A percentile compares a stretch with the other conserved stretches of the same genome.
These are phyloP conservation scores for Crepidotus variabilis DNA, from an alignment of 768 basidiomycete species.

Conservation along the genomic window DNA sequence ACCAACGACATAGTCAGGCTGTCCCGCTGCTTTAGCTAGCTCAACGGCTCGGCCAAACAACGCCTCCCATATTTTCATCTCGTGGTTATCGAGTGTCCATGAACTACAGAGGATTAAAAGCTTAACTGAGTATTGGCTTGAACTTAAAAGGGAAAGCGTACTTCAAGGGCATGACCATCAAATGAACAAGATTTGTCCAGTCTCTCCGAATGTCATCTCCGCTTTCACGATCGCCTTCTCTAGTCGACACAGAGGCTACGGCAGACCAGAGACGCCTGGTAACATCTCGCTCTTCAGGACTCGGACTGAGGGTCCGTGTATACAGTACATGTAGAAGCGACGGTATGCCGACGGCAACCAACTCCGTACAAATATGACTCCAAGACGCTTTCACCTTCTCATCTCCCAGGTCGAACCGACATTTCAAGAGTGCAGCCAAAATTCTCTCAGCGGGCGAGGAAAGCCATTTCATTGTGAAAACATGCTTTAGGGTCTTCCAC, in stretches of 20 bases:
- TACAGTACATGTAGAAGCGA: constrained; percentile 33
- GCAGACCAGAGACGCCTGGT: constrained; percentile 47
- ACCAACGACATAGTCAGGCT: constrained; percentile 15
- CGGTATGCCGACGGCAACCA: constrained; percentile 40
- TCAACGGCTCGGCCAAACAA: neutral
- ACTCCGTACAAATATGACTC: constrained; percentile 44
- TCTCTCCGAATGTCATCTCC: constrained; percentile 13
- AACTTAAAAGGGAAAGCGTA: constrained; percentile 20
- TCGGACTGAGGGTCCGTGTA: constrained; percentile 19
- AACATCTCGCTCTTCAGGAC: constrained; percentile 25
- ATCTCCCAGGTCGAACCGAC: constrained; percentile 36
- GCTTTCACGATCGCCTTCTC: constrained; percentile 14
- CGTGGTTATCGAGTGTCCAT: constrained; percentile 41
- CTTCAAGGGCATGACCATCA: constrained; percentile 49
- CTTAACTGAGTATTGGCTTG: neutral
- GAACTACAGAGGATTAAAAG: constrained; percentile 25
- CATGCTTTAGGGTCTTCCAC: constrained; percentile 49
- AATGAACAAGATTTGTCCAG: constrained; percentile 39
- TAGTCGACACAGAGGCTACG: constrained; percentile 25
- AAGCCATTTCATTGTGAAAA: constrained; percentile 38
- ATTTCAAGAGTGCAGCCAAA: constrained; percentile 40
- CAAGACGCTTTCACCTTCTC: constrained; percentile 37
- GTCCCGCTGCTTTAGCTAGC: neutral
- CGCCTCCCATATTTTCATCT: constrained; percentile 23
- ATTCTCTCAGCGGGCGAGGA: constrained; percentile 41